Base-by-base conservation (phyloP, 208 protist species). In the Wallacemonas sp. region DNA sequence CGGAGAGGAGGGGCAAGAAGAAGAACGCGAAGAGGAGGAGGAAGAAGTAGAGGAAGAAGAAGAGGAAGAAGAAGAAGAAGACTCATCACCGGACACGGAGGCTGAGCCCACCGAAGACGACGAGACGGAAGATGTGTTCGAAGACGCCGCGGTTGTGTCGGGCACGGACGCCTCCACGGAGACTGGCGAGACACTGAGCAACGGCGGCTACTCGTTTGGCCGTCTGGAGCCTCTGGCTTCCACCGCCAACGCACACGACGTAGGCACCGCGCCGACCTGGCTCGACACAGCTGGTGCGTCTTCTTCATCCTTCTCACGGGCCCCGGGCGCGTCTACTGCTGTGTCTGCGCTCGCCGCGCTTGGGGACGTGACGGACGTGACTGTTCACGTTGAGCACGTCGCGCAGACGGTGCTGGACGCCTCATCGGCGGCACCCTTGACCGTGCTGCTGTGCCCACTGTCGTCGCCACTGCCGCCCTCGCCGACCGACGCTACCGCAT, bases 21-120 rank as follows among this genome's bases (percentile, higher is more conserved):
- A 26, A 1, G 64, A 48, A 33, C 27, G 10, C 19, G 33, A 10
- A 34, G 1, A 58, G 39, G 52, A n/a, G 32, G 63, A 63, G 30
- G 54, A 62, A 52, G 63, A 75, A 24, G 37, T 39, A 32, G 61
- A 19, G 17, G 41, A 53, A 32, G 42, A 69, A 2, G 62, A 38
- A 21, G 52, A 38, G 13, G 37, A 42, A 4, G 39, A 68, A 41
- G 26, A n/a, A n/a, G n/a, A 36, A 10, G 27, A 57, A 48, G 19
- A 26, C 4, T 58, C 37, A 33, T 30, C n/a, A 19, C 17, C 8
- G 22, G 1, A 58, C 32, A 45, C 13, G 32, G 63, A 63, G 30
- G 54, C 54, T 45, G 63, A 75, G 29, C 30, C 37, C 33, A 55
- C 12, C 15, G 41, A 53, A 32, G 42, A 69, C 5, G 62, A 38